Percentiles rank a stretch among this genome's conserved stretches.
Conservation (phyloP, 2,329 filamentous ascomycete species). For the Botrytis hyacinthi region DNA sequence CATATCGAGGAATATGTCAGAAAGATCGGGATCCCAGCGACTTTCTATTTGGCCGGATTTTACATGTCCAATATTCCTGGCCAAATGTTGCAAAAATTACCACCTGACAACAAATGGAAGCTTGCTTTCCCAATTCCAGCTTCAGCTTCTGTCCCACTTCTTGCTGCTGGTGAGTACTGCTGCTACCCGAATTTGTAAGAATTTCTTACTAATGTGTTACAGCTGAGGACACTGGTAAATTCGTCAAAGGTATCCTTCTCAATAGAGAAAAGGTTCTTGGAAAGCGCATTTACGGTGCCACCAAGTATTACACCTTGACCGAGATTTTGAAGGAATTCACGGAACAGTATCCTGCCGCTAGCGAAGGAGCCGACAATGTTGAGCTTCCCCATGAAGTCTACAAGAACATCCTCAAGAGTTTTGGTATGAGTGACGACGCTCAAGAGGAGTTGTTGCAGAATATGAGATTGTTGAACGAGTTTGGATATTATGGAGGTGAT, state of each 20-base stretch:
- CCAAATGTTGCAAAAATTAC: constrained; percentile 30
- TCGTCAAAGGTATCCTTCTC: constrained; percentile 37
- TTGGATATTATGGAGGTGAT: constrained; percentile 52
- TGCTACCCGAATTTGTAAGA: background rate
- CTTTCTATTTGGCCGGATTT: constrained; percentile 49
- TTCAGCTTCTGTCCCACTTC: constrained; percentile 38
- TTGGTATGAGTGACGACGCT: constrained; percentile 43
- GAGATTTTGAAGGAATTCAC: constrained; percentile 45
- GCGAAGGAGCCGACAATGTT: constrained; percentile 41
- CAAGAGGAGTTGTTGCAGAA: constrained; percentile 54
- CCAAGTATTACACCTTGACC: constrained; percentile 43
- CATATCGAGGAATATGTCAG: constrained; percentile 41
- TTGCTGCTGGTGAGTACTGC: constrained; percentile 32
- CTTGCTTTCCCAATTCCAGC: constrained; percentile 35
- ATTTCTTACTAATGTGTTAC: background rate
- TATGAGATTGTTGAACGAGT: constrained; percentile 50
- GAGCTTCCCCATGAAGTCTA: constrained; percentile 45
- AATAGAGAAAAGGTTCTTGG: constrained; percentile 43
- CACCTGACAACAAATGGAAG: constrained; percentile 36
- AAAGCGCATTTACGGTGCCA: constrained; percentile 45
- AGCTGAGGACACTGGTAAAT: constrained; percentile 40
- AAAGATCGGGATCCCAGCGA: constrained; percentile 43
- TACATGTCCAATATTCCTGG: constrained; percentile 52
- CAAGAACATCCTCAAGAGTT: constrained; percentile 39
- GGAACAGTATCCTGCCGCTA: constrained; percentile 42